phyloP scores from a whole-genome alignment of 2,329 filamentous ascomycete genomes.

The Sclerotinia sclerotiorum region DNA sequence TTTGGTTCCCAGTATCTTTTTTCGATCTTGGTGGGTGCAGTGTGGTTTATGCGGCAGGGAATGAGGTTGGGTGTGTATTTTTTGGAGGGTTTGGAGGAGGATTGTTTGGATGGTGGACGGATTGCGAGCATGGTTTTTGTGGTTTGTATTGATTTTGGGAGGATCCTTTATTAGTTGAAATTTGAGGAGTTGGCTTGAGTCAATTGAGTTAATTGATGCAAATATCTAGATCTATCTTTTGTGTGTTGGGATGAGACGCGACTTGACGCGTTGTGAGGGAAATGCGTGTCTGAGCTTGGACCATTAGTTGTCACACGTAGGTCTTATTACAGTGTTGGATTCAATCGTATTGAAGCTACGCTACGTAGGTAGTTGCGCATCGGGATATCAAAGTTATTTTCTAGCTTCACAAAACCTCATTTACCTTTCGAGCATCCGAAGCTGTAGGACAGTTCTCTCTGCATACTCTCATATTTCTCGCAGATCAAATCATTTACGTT shows the following conservation, averaged over 20 bases:
- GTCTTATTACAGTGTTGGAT: background rate
- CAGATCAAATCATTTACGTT: background rate
- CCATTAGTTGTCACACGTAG: too few species aligned
- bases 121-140: constrained; percentile 10
- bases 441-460: too few species aligned
- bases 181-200: background rate
- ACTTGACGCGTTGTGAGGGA: background rate
- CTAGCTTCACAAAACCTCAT: too few species aligned
- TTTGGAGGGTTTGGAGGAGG: constrained; percentile 7
- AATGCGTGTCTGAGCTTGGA: background rate
- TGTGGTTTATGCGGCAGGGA: constrained; percentile 20
- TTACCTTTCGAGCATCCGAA: background rate
- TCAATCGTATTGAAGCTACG: background rate
- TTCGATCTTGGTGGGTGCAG: background rate
- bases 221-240: background rate
- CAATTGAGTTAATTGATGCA: background rate
- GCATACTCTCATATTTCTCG: too few species aligned
- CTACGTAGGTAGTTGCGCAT: background rate
- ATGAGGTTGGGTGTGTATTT: constrained; percentile 13
- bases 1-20: constrained; percentile 21
- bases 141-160: background rate
- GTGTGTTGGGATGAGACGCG: background rate
- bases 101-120: constrained; percentile 5
- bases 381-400: background rate
- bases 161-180: background rate